phyloP scores from a whole-genome alignment of 176 grass and related monocot species.

The Triticum urartu region DNA sequence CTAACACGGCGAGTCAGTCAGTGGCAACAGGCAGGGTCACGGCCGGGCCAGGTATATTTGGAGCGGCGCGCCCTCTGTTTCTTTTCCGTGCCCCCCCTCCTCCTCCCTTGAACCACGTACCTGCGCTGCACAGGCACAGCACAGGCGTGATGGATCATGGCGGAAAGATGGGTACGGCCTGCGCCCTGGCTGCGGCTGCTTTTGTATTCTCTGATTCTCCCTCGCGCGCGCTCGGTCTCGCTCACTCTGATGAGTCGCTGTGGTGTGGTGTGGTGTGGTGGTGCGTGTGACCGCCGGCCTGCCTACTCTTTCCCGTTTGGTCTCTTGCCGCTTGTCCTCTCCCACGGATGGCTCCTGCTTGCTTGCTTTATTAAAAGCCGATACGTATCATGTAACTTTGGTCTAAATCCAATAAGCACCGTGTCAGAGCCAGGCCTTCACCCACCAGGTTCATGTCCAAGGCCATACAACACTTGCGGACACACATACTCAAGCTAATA shows the following conservation, averaged over 20 bases:
- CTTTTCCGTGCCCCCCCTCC: neutral
- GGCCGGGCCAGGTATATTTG: slow-evolving; percentile 44
- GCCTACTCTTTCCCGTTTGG: slow-evolving; percentile 25
- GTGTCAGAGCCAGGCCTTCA: too few species aligned
- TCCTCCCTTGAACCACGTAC: neutral
- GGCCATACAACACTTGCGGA: neutral
- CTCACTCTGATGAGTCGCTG: neutral
- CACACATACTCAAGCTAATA: too few species aligned
- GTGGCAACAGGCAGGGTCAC: neutral
- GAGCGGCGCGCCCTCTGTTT: slow-evolving; percentile 15
- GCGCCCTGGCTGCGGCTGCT: neutral
- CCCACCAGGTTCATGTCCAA: neutral
- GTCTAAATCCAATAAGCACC: neutral
- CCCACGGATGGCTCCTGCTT: neutral
- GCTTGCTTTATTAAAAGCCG: neutral
- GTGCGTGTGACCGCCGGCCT: neutral
- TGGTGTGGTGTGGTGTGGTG: neutral
- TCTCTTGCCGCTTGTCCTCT: slow-evolving; percentile 1
- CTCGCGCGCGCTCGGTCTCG: neutral
- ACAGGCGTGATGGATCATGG: slow-evolving; percentile 14
- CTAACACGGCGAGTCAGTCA: neutral
- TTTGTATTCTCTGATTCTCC: neutral
- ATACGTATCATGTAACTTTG: neutral
- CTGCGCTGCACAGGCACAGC: too few species aligned
- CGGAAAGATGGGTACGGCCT: slow-evolving; percentile 30